Evolutionary conservation across 2,329 filamentous ascomycete genomes (phyloP).

Genomic region (Ceratocystis lukuohia): DNA sequence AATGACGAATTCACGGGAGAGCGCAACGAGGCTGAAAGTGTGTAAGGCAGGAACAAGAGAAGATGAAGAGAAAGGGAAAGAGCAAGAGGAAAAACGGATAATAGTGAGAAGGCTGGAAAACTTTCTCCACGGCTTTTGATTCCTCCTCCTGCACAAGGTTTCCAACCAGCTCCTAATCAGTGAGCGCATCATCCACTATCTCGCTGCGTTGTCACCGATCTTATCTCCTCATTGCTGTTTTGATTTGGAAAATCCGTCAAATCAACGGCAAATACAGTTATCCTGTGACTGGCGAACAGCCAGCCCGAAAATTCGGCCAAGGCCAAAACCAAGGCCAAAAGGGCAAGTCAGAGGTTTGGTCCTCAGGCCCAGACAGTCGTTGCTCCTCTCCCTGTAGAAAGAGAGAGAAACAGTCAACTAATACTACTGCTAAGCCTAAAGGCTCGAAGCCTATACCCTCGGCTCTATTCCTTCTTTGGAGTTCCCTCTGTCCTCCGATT

Average conservation of each 20-base stretch:
- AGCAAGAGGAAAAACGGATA: not conserved
- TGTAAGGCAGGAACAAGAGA: not conserved
- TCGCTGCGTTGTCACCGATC: not conserved
- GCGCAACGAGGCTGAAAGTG: not conserved
- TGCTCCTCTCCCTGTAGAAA: not conserved
- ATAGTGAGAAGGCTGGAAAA: not conserved
- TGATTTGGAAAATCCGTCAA: slow-evolving; percentile 3
- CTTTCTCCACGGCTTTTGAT: not conserved
- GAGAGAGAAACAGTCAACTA: too few species aligned
- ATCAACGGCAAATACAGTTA: not conserved
- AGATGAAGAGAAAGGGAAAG: not conserved
- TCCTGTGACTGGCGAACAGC: not conserved
- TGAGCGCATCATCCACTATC: not conserved
- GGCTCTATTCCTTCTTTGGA: slow-evolving; percentile 5
- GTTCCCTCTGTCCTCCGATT: not conserved
- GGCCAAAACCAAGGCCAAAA: not conserved
- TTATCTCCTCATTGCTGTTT: not conserved
- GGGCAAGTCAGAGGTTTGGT: too few species aligned
- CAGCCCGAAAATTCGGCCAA: not conserved
- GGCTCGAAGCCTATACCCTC: not conserved
- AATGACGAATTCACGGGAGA: not conserved
- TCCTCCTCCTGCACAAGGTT: slow-evolving; percentile 6
- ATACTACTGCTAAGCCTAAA: too few species aligned
- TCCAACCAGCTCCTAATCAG: not conserved
- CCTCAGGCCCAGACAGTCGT: not conserved